Base-by-base conservation (phyloP, 1,284 basidiomycete genomes). In the Ceratorhiza oryzae-sativae region DNA sequence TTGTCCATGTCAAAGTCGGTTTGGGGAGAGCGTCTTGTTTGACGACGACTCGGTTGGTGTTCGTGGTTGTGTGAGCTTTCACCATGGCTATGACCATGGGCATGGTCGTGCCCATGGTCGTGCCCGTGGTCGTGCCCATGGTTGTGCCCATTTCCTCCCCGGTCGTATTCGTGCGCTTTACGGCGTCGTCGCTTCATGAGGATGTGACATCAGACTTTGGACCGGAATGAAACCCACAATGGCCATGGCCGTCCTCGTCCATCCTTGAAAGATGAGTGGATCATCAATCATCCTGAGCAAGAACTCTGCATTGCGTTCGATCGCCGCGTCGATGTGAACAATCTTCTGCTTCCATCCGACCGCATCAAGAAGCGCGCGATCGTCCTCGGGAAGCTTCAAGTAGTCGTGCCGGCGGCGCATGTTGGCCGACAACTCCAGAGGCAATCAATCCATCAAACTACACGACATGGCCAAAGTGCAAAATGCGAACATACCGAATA, bases 1-100 rank as follows among this genome's bases (percentile, higher is more conserved):
- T 96, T 96, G 80, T 97, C 91, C 87, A 91, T 90, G 76, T 92
- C 90, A 75, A 86, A 85, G 39, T 91, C 90, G 74, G 76, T 61
- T 70, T 72, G 42, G 39, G 77, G 74, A 12, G 62, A 42, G 1
- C 71, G 70, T 59, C 74, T 81, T 71, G 80, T 79, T 20, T 45
- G 59, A 8, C 77, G 75, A 30, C 77, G 65, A 72, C n/a, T n/a
- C n/a, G 80, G 78, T n/a, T 74, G 74, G 45, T 77, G 76, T 0
- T 72, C 71, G 63, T 79, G 72, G 8, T 60, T 41, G 56, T 70
- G 72, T 5, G 49, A 56, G 41, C 72, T 62, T 39, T 61, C 65
- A 36, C n/a, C 49, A 34, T 61, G 62, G 61, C 53, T 42, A 41
- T 74, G 71, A 18, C 23, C 67, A 72, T 78, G 77, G 13, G 73